Evolutionary conservation across 2,329 filamentous ascomycete species (phyloP).

Genomic region (Phaeosphaeriaceae sp.): DNA sequence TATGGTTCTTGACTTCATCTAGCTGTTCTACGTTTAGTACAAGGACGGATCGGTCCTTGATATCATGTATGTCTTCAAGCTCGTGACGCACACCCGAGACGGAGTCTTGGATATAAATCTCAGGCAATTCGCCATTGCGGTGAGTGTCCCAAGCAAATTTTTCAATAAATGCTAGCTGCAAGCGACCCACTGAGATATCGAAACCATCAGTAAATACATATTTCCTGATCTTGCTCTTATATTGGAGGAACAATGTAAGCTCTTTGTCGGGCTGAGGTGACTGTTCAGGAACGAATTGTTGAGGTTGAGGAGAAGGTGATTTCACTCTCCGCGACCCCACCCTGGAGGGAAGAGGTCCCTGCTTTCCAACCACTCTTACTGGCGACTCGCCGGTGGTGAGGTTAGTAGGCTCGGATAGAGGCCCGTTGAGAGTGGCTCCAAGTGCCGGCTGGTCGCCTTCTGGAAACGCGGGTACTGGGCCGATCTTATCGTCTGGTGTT

Average conservation of each 20-base stretch:
- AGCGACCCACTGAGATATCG: constrained; percentile 82
- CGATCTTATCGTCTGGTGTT: constrained; percentile 71
- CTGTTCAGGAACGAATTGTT: constrained; percentile 55
- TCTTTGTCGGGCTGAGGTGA: constrained; percentile 83
- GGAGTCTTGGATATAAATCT: constrained; percentile 97
- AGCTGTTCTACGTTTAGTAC: constrained; percentile 91
- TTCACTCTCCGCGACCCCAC: constrained; percentile 42
- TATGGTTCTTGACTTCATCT: constrained; percentile 94
- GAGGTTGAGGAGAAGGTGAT: constrained; percentile 50
- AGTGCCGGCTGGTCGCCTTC: constrained; percentile 38
- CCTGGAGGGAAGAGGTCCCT: constrained; percentile 31
- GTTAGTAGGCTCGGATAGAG: constrained; percentile 41
- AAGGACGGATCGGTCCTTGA: constrained; percentile 94
- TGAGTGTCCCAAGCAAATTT: constrained; percentile 99
- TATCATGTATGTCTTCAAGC: constrained; percentile 87
- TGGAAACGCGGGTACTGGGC: constrained; percentile 44
- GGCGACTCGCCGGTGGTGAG: constrained; percentile 29
- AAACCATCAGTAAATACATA: constrained; percentile 86
- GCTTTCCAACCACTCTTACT: constrained; percentile 26
- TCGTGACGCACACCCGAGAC: constrained; percentile 97
- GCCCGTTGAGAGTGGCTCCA: constrained; percentile 45
- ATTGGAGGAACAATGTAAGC: constrained; percentile 91
- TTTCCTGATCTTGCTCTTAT: constrained; percentile 97
- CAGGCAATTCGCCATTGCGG: constrained; percentile 90
- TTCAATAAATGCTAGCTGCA: constrained; percentile 97